Percentiles rank a stretch among this genome's conserved stretches.
These are phyloP conservation scores for Aristolochia contorta DNA, from an alignment of 164 flowering plant genomes.

Conservation along the genomic window DNA sequence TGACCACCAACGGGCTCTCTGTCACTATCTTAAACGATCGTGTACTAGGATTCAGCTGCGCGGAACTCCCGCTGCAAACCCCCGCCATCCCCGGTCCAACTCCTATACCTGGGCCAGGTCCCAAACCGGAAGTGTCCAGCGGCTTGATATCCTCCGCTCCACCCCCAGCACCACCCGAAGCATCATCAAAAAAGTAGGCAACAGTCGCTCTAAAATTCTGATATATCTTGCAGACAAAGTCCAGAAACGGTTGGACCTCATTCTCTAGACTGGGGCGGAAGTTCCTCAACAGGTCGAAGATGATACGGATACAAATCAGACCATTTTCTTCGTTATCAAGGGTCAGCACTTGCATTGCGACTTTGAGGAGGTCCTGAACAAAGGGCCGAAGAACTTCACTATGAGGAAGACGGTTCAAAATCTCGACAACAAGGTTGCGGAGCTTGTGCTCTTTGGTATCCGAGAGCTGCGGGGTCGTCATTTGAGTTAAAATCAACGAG, in stretches of 20 bases:
- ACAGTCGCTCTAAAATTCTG: constrained; percentile 80
- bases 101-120: constrained; percentile 1
- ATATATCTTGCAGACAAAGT: constrained; percentile 88
- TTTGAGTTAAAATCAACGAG: constrained; percentile 53
- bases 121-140: constrained; percentile 14
- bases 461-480: constrained; percentile 72
- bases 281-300: constrained; percentile 82
- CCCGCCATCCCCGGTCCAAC: constrained; percentile 9
- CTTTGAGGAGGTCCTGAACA: constrained; percentile 88
- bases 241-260: constrained; percentile 94
- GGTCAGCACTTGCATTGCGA: constrained; percentile 92
- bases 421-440: constrained; percentile 76
- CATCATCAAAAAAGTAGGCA: constrained; percentile 67
- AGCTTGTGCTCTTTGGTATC: constrained; percentile 88
- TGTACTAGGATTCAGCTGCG: constrained; percentile 79
- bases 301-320: constrained; percentile 75
- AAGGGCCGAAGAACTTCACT: constrained; percentile 93
- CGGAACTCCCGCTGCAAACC: not conserved
- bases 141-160: constrained; percentile 50
- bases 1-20: constrained; percentile 93
- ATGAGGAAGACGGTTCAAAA: constrained; percentile 86
- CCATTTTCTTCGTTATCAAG: constrained; percentile 94
- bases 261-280: constrained; percentile 74
- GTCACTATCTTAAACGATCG: constrained; percentile 89
- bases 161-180: constrained; percentile 5